Base-by-base conservation (phyloP, 306 rosid genomes). In the Rosa chinensis region DNA sequence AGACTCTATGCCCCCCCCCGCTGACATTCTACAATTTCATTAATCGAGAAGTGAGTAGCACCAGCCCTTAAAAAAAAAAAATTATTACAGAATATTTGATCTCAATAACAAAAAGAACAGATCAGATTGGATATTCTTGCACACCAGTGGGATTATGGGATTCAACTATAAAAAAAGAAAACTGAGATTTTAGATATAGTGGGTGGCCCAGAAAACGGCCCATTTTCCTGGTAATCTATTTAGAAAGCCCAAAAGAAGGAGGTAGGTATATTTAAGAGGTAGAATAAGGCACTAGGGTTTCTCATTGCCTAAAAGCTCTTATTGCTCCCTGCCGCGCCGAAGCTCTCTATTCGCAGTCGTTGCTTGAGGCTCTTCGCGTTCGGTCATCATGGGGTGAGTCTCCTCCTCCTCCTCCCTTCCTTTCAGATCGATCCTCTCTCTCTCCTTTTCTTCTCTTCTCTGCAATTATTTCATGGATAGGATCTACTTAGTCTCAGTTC, bases 361-460 rank as follows among this genome's bases (percentile, higher is more conserved):
- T 2, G 62, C 25, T 52, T 63, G 62, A 48, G 66, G 20, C 10
- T 75, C 74, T 43, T 69, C 67, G 72, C 75, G 39, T 40, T 39
- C 72, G 8, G 12, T 69, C 74, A 78, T 53, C 84, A 90, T 90
- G 92, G 94, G 92, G 89, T 88, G 21, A 71, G 92, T 76, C 47
- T 23, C 76, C 20, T 0, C 44, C 32, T 50, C 35, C 35, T 32
- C 35, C 32, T 28, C 1, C 47, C 37, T 16, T 11, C n/a, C 49
- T 9, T 7, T 75, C 25, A 0, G 2, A 48, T 35, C 61, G 5
- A 5, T 11, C 5, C 56, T 20, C 4, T 10, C 78, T 66, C 59
- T 44, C 18, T 45, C 28, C 75, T 70, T 58, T 70, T 67, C 69
- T 58, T 77, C 18, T 14, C 43, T 64, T 1, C 52, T 2, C 68